These are phyloP conservation scores for Scleroderma bovista DNA, from an alignment of 768 basidiomycete species.

Conservation along the genomic window DNA sequence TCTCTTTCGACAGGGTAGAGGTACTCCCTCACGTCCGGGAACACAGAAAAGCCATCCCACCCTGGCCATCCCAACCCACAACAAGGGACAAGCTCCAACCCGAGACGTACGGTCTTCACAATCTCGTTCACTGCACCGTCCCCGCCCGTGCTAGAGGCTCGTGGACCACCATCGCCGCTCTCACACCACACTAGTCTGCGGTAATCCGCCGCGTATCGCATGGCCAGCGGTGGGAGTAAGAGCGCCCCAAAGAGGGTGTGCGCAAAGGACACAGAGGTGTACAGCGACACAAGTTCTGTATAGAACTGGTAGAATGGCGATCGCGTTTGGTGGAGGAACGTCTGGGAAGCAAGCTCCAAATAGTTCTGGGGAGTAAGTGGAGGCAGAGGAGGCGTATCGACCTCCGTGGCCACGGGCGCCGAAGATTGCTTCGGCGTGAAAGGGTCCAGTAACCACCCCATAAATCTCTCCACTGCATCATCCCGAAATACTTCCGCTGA, in stretches of 20 bases:
- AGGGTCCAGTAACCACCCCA: slow-evolving; percentile 55
- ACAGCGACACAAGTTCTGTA: slow-evolving; percentile 86
- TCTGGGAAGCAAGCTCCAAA: slow-evolving; percentile 46
- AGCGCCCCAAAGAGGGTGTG: slow-evolving; percentile 71
- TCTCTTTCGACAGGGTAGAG: slow-evolving; percentile 68
- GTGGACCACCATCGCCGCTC: slow-evolving; percentile 50
- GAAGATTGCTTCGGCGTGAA: slow-evolving; percentile 33
- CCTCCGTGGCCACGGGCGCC: slow-evolving; percentile 16
- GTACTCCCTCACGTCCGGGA: slow-evolving; percentile 47
- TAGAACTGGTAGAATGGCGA: slow-evolving; percentile 94
- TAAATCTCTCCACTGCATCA: slow-evolving; percentile 47
- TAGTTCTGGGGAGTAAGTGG: slow-evolving; percentile 11
- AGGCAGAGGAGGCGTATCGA: not conserved
- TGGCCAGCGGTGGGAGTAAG: slow-evolving; percentile 70
- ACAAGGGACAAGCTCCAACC: slow-evolving; percentile 45
- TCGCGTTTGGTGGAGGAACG: slow-evolving; percentile 47
- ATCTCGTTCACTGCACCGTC: slow-evolving; percentile 4
- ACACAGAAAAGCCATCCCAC: not conserved
- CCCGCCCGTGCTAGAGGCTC: slow-evolving; percentile 31
- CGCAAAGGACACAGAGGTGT: slow-evolving; percentile 85
- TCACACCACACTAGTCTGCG: slow-evolving; percentile 82
- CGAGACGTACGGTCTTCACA: slow-evolving; percentile 52
- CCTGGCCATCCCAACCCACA: slow-evolving; percentile 2
- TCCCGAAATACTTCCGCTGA: slow-evolving; percentile 83
- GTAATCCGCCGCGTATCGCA: slow-evolving; percentile 77